Percentiles rank a stretch among this genome's conserved stretches.
These are phyloP conservation scores for Nematocida ironsii DNA, from an alignment of 371 early-diverging fungal genomes.

Conservation along the genomic window DNA sequence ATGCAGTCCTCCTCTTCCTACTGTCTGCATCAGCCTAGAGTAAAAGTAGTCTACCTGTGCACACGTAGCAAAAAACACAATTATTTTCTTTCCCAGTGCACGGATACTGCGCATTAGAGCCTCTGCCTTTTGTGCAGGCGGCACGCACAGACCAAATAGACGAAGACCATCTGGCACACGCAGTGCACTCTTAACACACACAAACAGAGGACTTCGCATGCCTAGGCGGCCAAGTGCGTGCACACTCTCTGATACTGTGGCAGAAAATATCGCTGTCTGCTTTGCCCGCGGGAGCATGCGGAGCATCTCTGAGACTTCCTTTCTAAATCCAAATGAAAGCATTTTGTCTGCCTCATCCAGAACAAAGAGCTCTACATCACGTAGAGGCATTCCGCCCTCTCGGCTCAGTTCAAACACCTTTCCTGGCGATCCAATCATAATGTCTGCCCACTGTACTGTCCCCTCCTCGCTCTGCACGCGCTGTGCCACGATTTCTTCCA, in stretches of 20 bases:
- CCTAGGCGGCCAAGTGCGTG: constrained; percentile 38
- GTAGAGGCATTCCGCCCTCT: constrained; percentile 27
- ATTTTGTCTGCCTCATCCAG: constrained; percentile 48
- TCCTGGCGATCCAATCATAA: constrained; percentile 32
- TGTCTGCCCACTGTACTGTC: constrained; percentile 12
- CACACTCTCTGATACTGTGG: constrained; percentile 41
- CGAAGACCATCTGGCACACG: constrained; percentile 22
- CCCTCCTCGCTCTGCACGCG: neutral
- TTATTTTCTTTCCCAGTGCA: constrained; percentile 25
- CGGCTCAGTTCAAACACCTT: constrained; percentile 33
- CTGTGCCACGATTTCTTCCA: constrained; percentile 28
- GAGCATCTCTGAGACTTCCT: constrained; percentile 40
- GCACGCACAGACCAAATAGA: neutral
- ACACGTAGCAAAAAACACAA: constrained; percentile 65
- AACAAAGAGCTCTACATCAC: constrained; percentile 41
- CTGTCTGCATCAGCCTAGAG: constrained; percentile 67
- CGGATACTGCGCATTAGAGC: neutral
- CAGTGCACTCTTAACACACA: constrained; percentile 34
- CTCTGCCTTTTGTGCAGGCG: constrained; percentile 25
- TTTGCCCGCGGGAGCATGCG: constrained; percentile 30
- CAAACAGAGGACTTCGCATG: constrained; percentile 47
- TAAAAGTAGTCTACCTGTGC: constrained; percentile 70
- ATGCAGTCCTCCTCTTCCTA: neutral
- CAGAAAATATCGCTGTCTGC: constrained; percentile 41
- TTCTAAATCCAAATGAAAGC: constrained; percentile 44